Percentiles rank a stretch among this genome's conserved stretches.
phyloP scores from a whole-genome alignment of 345 rosid genomes.

The Eucalyptus marginata region DNA sequence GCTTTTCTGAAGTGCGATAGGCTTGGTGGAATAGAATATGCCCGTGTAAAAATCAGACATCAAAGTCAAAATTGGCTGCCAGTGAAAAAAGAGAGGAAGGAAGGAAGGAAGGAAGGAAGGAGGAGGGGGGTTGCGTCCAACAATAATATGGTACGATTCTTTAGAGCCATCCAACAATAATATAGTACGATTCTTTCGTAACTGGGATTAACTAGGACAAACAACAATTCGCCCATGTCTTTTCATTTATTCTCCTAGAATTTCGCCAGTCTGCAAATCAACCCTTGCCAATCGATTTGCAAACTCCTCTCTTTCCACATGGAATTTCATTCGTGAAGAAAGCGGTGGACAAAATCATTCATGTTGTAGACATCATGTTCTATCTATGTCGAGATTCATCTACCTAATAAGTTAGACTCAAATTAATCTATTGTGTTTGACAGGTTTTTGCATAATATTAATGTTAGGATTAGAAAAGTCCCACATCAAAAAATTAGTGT shows the following conservation, averaged over 20 bases:
- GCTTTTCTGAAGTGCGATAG: background rate
- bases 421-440: background rate
- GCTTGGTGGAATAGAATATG: background rate
- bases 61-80: background rate
- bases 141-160: background rate
- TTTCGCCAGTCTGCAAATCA: background rate
- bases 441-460: too few species aligned
- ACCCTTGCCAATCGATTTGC: background rate
- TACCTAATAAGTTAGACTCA: background rate
- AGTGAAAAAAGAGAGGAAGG: background rate
- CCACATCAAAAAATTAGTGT: too few species aligned
- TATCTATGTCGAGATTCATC: background rate
- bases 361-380: background rate
- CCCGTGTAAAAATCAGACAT: background rate
- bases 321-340: background rate
- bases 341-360: background rate
- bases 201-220: background rate
- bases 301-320: background rate
- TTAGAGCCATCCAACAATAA: background rate
- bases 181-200: background rate
- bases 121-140: too few species aligned
- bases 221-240: background rate
- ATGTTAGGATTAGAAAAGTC: too few species aligned
- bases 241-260: background rate
- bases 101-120: too few species aligned